These are phyloP conservation scores for Arthrobotrys entomopaga DNA, from an alignment of 2,329 filamentous ascomycete genomes.

Conservation along the genomic window DNA sequence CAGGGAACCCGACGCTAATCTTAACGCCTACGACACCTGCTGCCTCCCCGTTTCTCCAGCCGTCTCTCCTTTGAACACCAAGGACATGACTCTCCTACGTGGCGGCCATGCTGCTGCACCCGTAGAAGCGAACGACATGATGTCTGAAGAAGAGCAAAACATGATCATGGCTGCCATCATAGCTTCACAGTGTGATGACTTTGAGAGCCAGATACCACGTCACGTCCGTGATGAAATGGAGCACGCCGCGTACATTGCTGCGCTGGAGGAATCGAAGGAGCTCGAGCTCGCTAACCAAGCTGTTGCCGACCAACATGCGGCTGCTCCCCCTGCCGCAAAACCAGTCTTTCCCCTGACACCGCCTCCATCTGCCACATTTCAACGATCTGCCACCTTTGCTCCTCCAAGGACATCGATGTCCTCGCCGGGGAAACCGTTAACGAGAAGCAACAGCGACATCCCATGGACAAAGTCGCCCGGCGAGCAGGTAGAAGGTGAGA, in stretches of 20 bases:
- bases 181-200: slow-evolving; percentile 50
- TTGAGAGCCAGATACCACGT: slow-evolving; percentile 46
- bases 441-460: slow-evolving; percentile 45
- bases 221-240: slow-evolving; percentile 51
- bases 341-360: slow-evolving; percentile 12
- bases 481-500: slow-evolving; percentile 36
- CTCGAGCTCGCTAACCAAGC: slow-evolving; percentile 7
- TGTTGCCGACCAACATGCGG: slow-evolving; percentile 16
- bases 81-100: slow-evolving; percentile 54
- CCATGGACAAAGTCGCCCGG: slow-evolving; percentile 42
- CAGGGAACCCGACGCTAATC: slow-evolving; percentile 20
- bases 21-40: slow-evolving; percentile 40
- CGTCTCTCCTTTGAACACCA: slow-evolving; percentile 41
- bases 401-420: slow-evolving; percentile 13
- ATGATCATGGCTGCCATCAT: slow-evolving; percentile 54
- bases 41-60: slow-evolving; percentile 53
- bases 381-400: slow-evolving; percentile 21
- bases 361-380: neutral
- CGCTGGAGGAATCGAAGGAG: slow-evolving; percentile 48
- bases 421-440: slow-evolving; percentile 12
- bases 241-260: slow-evolving; percentile 44
- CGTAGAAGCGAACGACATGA: slow-evolving; percentile 28
- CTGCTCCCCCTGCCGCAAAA: slow-evolving; percentile 1
- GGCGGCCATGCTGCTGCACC: slow-evolving; percentile 48
- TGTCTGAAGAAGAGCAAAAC: slow-evolving; percentile 51